Evolutionary conservation across 1,284 basidiomycete species (phyloP), one percentile per base, ranked within the genome.

Genomic region (Sparassis latifolia): DNA sequence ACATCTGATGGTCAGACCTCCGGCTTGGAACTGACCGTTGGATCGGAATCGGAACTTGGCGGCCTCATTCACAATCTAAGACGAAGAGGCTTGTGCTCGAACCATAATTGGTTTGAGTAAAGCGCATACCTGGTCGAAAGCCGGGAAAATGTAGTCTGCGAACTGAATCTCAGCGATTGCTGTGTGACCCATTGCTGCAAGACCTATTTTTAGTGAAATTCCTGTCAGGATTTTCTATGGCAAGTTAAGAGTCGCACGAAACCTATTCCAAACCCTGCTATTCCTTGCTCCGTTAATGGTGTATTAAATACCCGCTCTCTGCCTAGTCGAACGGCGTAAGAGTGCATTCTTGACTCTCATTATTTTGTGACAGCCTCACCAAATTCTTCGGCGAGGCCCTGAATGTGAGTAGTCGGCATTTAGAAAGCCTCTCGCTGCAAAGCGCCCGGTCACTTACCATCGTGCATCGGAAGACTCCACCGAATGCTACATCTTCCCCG

Each of bases 261-360:
- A 20, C 20, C 20, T 47, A 97, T 93, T 0, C 88, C 94, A 60
- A 97, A 97, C 5, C 94, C 94, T 42, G 90, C 92, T 50, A 97
- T 96, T 4, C 94, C 94, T 68, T 97, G 92, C 64, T 96, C 93
- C 0, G 91, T 94, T 49, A 96, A 67, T 4, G 93, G 92, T 0
- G 93, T 96, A 67, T 97, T 96, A 70, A 97, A 96, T n/a, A 97
- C 91, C 41, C 93, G 82, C 68, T 94, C 91, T 45, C 84, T 80
- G 37, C 92, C 90, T 92, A 60, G 27, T 28, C 28, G 9, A 5
- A 12, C 10, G 38, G 10, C 45, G 48, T 35, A 52, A 44, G 4
- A 1, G 40, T 2, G 35, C 20, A 6, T 35, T 28, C 30, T 41
- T 42, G 32, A 48, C 2, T 3, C 20, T 20, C 20, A 20, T 20